Conservation (phyloP, 192 early-diverging fungal genomes). For the Paraglomus brasilianum region DNA sequence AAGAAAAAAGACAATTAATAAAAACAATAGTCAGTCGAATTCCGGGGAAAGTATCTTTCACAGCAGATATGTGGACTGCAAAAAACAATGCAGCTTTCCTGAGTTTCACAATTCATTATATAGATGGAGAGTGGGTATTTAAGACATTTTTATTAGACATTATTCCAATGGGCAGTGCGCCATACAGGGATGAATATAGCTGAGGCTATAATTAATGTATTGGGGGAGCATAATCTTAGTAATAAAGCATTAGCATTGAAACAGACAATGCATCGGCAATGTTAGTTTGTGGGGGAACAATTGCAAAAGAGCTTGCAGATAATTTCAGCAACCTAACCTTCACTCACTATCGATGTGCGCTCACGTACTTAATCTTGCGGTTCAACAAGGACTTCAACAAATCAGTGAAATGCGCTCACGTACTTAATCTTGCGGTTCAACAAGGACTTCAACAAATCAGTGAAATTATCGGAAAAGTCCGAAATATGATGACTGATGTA, state of each 20-base stretch:
- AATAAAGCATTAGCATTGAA: background rate
- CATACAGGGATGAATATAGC: no score
- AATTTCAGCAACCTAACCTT: background rate
- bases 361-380: background rate
- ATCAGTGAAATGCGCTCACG: background rate
- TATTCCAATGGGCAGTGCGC: background rate
- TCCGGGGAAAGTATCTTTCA: background rate
- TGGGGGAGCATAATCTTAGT: background rate
- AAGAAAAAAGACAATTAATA: background rate
- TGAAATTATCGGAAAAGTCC: background rate
- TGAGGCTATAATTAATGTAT: no score
- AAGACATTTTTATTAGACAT: conserved; percentile 3
- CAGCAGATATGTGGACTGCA: conserved; percentile 21
- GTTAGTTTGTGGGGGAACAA: background rate
- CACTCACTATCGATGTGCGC: background rate
- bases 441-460: background rate
- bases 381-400: background rate
- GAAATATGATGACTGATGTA: background rate
- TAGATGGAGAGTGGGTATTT: background rate
- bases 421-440: background rate
- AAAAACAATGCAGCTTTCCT: conserved; percentile 10
- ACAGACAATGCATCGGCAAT: conserved; percentile 15
- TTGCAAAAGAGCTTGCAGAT: background rate
- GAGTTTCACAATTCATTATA: conserved; percentile 13
- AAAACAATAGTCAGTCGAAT: background rate